phyloP scores from a whole-genome alignment of 768 basidiomycete species.

The Suillus sp. region DNA sequence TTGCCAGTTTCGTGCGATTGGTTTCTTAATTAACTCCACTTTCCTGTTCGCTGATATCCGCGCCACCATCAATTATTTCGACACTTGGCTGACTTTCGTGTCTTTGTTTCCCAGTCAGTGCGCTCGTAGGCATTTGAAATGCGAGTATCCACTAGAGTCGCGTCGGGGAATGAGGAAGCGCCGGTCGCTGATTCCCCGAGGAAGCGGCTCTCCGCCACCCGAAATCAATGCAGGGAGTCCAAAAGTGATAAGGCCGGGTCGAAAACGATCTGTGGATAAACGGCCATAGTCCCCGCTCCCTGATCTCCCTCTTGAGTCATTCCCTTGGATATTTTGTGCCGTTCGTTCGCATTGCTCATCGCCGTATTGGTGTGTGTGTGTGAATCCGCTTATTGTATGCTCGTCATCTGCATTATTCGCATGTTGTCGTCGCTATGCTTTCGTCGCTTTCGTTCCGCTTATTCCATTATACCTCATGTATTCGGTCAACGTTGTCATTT shows the following conservation, averaged over 20 bases:
- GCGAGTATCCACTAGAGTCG: slow-evolving; percentile 72
- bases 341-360: neutral
- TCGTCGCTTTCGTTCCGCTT: slow-evolving; percentile 17
- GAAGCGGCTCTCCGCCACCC: slow-evolving; percentile 25
- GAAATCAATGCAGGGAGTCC: slow-evolving; percentile 29
- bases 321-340: neutral
- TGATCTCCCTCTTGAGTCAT: neutral
- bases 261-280: slow-evolving; percentile 34
- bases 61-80: slow-evolving; percentile 15
- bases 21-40: slow-evolving; percentile 12
- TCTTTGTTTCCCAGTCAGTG: slow-evolving; percentile 58
- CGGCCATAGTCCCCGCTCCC: slow-evolving; percentile 14
- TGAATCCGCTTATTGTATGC: slow-evolving; percentile 12
- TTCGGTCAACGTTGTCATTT: slow-evolving; percentile 21
- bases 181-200: slow-evolving; percentile 37
- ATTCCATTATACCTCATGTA: slow-evolving; percentile 35
- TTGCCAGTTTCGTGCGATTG: slow-evolving; percentile 17
- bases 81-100: slow-evolving; percentile 27
- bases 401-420: slow-evolving; percentile 12
- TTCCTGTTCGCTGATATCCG: slow-evolving; percentile 30
- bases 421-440: slow-evolving; percentile 27
- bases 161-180: slow-evolving; percentile 64
- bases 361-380: slow-evolving; percentile 5
- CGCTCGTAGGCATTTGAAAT: slow-evolving; percentile 64
- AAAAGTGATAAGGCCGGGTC: slow-evolving; percentile 28